Evolutionary conservation across 306 rosid genomes (phyloP).

Genomic region (Trichosanthes truncata): DNA sequence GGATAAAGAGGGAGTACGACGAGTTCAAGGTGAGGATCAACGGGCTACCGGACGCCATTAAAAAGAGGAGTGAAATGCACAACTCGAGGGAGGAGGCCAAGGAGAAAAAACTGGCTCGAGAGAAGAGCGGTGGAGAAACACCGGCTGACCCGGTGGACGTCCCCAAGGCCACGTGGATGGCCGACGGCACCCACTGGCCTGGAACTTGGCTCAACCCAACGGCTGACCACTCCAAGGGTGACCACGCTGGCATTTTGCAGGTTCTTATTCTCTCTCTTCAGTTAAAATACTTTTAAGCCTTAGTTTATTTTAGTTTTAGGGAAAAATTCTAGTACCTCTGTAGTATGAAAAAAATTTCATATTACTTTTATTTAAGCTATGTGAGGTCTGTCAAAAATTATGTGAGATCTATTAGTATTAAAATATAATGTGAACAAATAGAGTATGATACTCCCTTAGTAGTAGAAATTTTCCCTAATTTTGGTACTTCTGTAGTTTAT

Average conservation of each 20-base stretch:
- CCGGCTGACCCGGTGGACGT: constrained; percentile 21
- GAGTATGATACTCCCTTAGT: no score
- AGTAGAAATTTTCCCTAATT: no score
- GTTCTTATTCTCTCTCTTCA: constrained; percentile 1
- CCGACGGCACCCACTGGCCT: constrained; percentile 87
- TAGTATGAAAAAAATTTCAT: no score
- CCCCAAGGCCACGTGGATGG: constrained; percentile 78
- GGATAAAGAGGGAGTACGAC: constrained; percentile 90
- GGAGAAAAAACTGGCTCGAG: constrained; percentile 41
- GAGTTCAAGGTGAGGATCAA: constrained; percentile 87
- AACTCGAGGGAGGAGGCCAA: constrained; percentile 48
- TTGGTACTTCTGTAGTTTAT: no score
- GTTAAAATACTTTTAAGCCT: no score
- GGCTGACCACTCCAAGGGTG: constrained; percentile 67
- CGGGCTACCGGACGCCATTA: constrained; percentile 54
- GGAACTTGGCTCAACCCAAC: constrained; percentile 55
- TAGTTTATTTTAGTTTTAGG: no score
- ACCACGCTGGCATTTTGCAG: constrained; percentile 80
- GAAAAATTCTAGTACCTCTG: no score
- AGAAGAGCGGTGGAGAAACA: constrained; percentile 40
- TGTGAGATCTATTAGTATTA: no score
- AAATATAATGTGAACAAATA: no score
- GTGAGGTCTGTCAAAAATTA: no score
- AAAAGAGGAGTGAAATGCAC: constrained; percentile 34
- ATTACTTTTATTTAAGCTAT: no score